Conservation (phyloP, 1,139 yeast genomes). For the Geotrichum europaeum region DNA sequence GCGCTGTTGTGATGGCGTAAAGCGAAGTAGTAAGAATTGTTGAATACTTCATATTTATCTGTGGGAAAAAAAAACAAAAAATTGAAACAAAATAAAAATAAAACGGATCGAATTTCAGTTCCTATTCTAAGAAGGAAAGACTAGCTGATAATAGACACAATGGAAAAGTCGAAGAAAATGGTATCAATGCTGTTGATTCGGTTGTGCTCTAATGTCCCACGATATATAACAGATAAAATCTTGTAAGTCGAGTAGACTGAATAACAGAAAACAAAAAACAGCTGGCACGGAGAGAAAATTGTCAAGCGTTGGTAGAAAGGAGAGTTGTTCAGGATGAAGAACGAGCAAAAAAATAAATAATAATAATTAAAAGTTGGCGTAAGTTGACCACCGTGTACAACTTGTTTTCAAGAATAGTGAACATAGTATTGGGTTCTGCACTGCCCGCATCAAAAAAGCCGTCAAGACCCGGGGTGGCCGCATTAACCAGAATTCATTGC, state of each 20-base stretch:
- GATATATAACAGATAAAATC: not conserved
- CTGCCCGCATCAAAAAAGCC: not conserved
- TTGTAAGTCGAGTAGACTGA: not conserved
- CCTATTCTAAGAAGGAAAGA: not conserved
- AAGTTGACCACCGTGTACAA: not conserved
- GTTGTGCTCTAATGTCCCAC: not conserved
- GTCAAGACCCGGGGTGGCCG: not conserved
- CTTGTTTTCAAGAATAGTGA: not conserved
- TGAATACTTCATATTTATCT: not conserved
- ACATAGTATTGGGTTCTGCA: not conserved
- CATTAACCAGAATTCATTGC: too few species aligned
- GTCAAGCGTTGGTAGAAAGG: not conserved
- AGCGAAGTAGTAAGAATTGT: not conserved
- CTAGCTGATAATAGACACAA: not conserved
- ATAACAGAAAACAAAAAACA: not conserved
- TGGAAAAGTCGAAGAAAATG: not conserved
- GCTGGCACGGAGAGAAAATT: not conserved
- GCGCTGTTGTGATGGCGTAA: slow-evolving; percentile 1
- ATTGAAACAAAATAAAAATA: not conserved
- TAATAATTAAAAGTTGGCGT: not conserved
- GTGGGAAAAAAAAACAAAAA: not conserved
- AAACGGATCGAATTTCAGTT: not conserved
- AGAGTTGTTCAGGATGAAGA: not conserved
- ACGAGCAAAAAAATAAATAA: not conserved
- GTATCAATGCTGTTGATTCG: not conserved